These are phyloP conservation scores for Aureobasidium namibiae DNA, from an alignment of 2,329 filamentous ascomycete genomes.

Conservation along the genomic window DNA sequence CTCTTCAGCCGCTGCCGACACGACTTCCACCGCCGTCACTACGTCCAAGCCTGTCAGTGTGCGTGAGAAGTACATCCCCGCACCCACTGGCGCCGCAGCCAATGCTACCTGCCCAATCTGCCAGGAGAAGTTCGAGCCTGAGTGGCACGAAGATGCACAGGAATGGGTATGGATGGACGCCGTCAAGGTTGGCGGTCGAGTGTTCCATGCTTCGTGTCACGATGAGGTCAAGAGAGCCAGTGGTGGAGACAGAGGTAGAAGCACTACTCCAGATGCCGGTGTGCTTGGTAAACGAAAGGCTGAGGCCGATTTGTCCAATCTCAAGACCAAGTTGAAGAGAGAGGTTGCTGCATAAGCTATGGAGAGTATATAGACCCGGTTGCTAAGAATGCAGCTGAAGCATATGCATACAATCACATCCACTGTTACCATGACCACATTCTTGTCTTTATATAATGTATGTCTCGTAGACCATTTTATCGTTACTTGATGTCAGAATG, in stretches of 20 bases:
- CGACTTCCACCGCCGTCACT: conserved; percentile 18
- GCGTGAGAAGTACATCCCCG: conserved; percentile 65
- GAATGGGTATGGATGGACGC: conserved; percentile 98
- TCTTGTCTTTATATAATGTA: too few relatives aligned
- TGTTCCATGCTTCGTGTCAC: conserved; percentile 89
- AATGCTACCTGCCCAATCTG: conserved; percentile 86
- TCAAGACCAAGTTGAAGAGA: conserved; percentile 7
- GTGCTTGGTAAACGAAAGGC: conserved; percentile 27
- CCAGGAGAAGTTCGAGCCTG: conserved; percentile 87
- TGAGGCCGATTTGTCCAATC: conserved; percentile 17
- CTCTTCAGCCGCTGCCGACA: conserved; percentile 30
- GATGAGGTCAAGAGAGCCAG: conserved; percentile 42
- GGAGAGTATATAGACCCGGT: background rate
- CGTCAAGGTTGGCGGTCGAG: conserved; percentile 63
- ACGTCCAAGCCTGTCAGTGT: conserved; percentile 43
- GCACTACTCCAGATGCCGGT: conserved; percentile 26
- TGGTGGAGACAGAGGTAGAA: conserved; percentile 21
- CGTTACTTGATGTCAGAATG: too few relatives aligned
- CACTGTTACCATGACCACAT: background rate
- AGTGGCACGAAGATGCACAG: conserved; percentile 85
- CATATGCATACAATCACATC: background rate
- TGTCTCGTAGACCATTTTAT: too few relatives aligned
- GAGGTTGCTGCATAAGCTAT: conserved; percentile 5
- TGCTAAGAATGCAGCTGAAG: background rate
- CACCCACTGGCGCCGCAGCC: conserved; percentile 57